Percentiles rank a stretch among this genome's conserved stretches.
Conservation (phyloP, 441 rosid species). For the Euphorbia celastroides region DNA sequence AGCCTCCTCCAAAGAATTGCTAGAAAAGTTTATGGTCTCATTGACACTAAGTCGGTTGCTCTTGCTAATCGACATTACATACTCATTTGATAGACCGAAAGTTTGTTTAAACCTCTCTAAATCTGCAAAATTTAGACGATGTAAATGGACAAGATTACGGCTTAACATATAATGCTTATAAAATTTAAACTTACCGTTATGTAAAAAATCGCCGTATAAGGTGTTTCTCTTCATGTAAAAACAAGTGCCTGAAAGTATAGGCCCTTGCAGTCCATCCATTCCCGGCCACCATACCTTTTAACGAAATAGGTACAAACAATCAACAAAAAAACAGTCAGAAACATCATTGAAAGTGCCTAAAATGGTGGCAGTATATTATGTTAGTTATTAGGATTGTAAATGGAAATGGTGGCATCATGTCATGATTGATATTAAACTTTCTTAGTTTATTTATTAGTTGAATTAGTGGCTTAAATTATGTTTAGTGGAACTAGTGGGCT, state of each 20-base stretch:
- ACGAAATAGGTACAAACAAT: not conserved
- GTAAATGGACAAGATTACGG: no score
- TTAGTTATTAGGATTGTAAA: no score
- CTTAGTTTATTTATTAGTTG: no score
- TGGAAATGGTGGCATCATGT: no score
- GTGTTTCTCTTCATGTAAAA: constrained; percentile 37
- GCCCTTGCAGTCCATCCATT: constrained; percentile 39
- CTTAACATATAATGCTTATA: no score
- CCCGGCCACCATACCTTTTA: constrained; percentile 29
- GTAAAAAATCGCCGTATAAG: constrained; percentile 19
- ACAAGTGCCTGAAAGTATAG: constrained; percentile 32
- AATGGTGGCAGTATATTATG: no score
- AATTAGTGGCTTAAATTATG: no score
- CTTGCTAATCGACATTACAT: constrained; percentile 17
- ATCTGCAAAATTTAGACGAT: constrained; percentile 11
- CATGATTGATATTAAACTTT: no score
- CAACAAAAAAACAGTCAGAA: not conserved
- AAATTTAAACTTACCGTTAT: constrained; percentile 12
- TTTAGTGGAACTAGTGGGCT: no score
- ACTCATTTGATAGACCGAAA: constrained; percentile 32
- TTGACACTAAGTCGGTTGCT: not conserved
- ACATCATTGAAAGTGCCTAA: no score
- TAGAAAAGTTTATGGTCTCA: not conserved
- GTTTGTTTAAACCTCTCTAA: constrained; percentile 18
- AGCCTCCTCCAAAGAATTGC: constrained; percentile 24